Evolutionary conservation across 2,329 filamentous ascomycete species (phyloP).

Genomic region (Gremmenia infestans): DNA sequence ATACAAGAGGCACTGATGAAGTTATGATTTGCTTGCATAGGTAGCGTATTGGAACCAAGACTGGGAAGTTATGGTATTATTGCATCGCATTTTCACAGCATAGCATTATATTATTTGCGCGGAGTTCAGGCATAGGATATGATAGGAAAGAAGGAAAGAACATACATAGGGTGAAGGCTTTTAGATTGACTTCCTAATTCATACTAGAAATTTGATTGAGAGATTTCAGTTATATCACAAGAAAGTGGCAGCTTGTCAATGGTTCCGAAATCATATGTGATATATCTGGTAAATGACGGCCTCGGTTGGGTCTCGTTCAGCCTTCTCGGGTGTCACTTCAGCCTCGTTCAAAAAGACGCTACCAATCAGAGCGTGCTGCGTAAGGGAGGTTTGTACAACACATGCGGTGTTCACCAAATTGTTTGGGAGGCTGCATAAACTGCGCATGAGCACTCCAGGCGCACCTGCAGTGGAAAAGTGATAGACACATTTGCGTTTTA

Average conservation of each 20-base stretch:
- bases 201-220: not conserved
- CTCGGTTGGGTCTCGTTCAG: not conserved
- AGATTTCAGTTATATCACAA: no score
- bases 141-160: not conserved
- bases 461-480: not conserved
- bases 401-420: not conserved
- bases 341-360: not conserved
- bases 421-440: not conserved
- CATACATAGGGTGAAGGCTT: not conserved
- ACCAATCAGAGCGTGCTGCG: not conserved
- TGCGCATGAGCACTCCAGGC: not conserved
- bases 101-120: not conserved
- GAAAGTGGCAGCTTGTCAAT: no score
- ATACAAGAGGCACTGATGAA: constrained; percentile 33
- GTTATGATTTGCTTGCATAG: constrained; percentile 18
- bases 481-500: not conserved
- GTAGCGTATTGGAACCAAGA: constrained; percentile 7
- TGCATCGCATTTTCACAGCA: not conserved
- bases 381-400: not conserved
- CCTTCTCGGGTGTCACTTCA: not conserved
- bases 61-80: not conserved
- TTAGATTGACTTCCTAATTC: not conserved
- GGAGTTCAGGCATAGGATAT: constrained; percentile 2
- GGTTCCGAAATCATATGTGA: no score
- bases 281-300: not conserved